Conservation (phyloP, 225 moss, liverwort and hornwort species). For the Antitrichia curtipendula region DNA sequence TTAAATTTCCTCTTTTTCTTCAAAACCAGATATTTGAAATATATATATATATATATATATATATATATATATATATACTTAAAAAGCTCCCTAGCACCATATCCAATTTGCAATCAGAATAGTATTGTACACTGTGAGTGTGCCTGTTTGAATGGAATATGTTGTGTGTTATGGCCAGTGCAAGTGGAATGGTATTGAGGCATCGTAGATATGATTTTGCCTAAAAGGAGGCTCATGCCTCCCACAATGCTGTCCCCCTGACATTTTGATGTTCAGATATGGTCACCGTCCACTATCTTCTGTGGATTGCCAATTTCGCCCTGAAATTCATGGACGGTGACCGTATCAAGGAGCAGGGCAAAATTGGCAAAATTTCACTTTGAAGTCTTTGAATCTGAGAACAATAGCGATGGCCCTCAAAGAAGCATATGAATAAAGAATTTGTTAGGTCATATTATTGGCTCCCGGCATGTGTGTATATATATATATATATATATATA, state of each 20-base stretch:
- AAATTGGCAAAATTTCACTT: neutral
- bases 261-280: neutral
- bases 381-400: neutral
- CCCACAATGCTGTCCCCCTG: neutral
- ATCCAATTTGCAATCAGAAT: neutral
- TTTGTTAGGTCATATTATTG: neutral
- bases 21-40: too few species aligned
- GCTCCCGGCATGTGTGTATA: too few species aligned
- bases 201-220: neutral
- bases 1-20: too few species aligned
- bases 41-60: too few species aligned
- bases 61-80: too few species aligned
- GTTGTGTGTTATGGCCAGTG: neutral
- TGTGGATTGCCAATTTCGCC: neutral
- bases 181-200: neutral
- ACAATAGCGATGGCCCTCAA: neutral
- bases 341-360: fast-evolving
- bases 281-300: neutral
- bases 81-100: neutral
- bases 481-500: too few species aligned
- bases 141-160: neutral
- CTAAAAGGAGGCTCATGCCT: neutral
- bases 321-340: neutral
- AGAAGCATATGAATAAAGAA: neutral
- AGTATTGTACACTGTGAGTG: neutral